Conservation (phyloP, 2,329 filamentous ascomycete species). For the Pseudogymnoascus verrucosus region DNA sequence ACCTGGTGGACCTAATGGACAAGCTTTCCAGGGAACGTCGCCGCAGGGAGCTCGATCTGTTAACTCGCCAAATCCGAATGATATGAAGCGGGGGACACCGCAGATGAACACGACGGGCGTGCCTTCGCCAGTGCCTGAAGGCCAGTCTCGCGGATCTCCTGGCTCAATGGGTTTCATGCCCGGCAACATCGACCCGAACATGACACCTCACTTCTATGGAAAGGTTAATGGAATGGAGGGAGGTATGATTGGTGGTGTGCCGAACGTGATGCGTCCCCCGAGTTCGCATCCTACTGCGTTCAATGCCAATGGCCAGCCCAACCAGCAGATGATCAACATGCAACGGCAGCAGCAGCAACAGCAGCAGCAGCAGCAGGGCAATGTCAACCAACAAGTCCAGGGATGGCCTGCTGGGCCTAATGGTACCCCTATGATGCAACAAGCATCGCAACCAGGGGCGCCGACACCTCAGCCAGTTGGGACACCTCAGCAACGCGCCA, state of each 20-base stretch:
- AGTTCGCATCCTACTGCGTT: conserved; percentile 57
- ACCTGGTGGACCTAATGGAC: conserved; percentile 41
- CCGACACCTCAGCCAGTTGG: conserved; percentile 35
- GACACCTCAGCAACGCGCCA: conserved; percentile 64
- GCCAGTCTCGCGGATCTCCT: conserved; percentile 59
- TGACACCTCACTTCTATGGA: conserved; percentile 53
- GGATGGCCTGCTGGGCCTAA: conserved; percentile 28
- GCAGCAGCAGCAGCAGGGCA: conserved; percentile 31
- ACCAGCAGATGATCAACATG: conserved; percentile 52
- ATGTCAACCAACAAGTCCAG: conserved; percentile 10
- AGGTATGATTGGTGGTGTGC: conserved; percentile 50
- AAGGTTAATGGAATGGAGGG: conserved; percentile 39
- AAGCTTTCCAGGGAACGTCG: conserved; percentile 59
- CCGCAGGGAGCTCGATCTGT: conserved; percentile 60
- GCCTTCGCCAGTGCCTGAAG: conserved; percentile 65
- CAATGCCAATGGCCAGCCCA: conserved; percentile 47
- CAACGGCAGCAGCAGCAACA: conserved; percentile 38
- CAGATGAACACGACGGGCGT: conserved; percentile 63
- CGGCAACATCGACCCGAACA: conserved; percentile 53
- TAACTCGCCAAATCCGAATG: conserved; percentile 67
- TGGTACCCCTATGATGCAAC: conserved; percentile 41
- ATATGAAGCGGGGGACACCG: conserved; percentile 71
- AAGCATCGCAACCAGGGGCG: conserved; percentile 29
- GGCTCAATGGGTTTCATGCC: conserved; percentile 55
- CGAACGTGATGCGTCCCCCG: conserved; percentile 58